Evolutionary conservation across 441 rosid species (phyloP).

Genomic region (Melianthus villosus): DNA sequence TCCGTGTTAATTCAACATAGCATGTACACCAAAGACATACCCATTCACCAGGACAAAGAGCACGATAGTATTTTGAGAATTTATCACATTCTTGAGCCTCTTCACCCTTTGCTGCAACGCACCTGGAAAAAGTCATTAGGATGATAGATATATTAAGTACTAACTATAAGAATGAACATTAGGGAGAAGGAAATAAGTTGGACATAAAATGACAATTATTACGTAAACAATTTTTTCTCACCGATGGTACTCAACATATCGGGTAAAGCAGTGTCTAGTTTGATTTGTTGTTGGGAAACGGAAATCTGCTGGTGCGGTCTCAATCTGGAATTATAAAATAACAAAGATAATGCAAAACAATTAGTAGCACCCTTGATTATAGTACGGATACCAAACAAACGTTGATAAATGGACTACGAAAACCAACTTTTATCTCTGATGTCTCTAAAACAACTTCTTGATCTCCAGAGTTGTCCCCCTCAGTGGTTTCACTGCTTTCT

Average conservation of each 20-base stretch:
- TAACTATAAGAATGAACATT: too few relatives aligned
- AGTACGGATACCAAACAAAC: too few relatives aligned
- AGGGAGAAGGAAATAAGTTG: too few relatives aligned
- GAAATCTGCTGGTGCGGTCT: conserved; percentile 94
- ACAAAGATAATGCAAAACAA: too few relatives aligned
- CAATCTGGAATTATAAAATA: conserved; percentile 47
- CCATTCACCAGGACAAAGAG: conserved; percentile 97
- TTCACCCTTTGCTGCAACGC: conserved; percentile 85
- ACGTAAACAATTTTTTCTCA: conserved; percentile 12
- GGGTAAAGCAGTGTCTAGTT: conserved; percentile 85
- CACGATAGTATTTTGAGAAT: conserved; percentile 79
- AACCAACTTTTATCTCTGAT: conserved; percentile 60
- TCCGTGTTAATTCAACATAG: background rate
- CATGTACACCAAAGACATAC: conserved; percentile 21
- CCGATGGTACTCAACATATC: conserved; percentile 88
- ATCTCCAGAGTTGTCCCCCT: conserved; percentile 25
- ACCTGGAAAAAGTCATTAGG: conserved; percentile 28
- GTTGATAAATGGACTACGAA: background rate
- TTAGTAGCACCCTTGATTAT: too few relatives aligned
- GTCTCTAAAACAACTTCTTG: conserved; percentile 41
- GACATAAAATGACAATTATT: background rate
- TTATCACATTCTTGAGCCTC: conserved; percentile 78
- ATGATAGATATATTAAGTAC: too few relatives aligned
- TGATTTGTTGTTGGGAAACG: conserved; percentile 94
- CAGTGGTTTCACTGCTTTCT: conserved; percentile 24